phyloP scores from a whole-genome alignment of 306 rosid species.

The Cyamopsis tetragonoloba region DNA sequence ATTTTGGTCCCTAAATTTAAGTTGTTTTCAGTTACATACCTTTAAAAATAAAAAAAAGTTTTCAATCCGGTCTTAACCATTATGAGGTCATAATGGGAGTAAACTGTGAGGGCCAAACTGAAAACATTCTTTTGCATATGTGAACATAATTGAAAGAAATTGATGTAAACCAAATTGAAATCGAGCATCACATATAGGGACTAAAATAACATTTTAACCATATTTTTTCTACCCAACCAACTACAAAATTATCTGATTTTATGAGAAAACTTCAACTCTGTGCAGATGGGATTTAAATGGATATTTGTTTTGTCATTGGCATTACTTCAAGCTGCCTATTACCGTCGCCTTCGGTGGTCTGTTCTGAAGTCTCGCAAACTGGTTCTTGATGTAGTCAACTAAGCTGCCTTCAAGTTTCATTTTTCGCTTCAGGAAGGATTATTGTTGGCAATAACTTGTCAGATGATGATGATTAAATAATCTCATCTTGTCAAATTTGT shows the following conservation, averaged over 20 bases:
- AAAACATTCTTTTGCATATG: too few relatives aligned
- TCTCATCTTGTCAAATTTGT: slow-evolving; percentile 39
- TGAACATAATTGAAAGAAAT: too few relatives aligned
- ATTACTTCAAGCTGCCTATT: slow-evolving; percentile 88
- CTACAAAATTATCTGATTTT: background rate
- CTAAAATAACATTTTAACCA: too few relatives aligned
- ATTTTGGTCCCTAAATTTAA: too few relatives aligned
- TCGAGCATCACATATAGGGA: too few relatives aligned
- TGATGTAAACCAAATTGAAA: too few relatives aligned
- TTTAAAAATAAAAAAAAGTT: too few relatives aligned
- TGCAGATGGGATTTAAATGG: slow-evolving; percentile 99
- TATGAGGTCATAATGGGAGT: too few relatives aligned
- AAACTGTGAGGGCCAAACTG: too few relatives aligned
- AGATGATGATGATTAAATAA: slow-evolving; percentile 37
- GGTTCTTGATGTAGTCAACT: slow-evolving; percentile 94
- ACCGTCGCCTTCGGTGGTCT: slow-evolving; percentile 91
- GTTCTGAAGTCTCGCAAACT: slow-evolving; percentile 94
- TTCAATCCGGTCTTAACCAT: too few relatives aligned
- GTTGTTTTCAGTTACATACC: too few relatives aligned
- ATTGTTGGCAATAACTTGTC: slow-evolving; percentile 58
- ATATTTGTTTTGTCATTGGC: slow-evolving; percentile 91
- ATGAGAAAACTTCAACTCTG: background rate
- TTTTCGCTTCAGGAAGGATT: slow-evolving; percentile 38
- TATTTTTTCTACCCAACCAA: background rate
- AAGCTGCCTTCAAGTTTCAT: slow-evolving; percentile 35